phyloP scores from a whole-genome alignment of 176 grass and related monocot species.

The Zoysia japonica region DNA sequence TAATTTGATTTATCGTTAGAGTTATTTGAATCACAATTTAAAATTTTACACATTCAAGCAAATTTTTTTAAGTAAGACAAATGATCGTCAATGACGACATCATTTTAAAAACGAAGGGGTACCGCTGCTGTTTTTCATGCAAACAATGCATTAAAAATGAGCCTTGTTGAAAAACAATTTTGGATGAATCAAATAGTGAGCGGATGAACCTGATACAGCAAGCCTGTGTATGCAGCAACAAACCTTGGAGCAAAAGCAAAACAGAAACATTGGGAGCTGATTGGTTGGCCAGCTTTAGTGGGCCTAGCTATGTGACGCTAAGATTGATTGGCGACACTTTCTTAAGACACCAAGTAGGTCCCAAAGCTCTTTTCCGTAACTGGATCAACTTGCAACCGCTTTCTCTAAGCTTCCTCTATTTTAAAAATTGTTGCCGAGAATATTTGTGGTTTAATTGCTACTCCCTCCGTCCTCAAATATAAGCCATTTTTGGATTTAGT shows the following conservation, averaged over 20 bases:
- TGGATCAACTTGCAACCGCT: neutral
- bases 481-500: no score
- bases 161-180: neutral
- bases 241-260: constrained; percentile 30
- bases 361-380: neutral
- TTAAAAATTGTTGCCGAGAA: no score
- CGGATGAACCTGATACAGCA: neutral
- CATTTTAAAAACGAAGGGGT: neutral
- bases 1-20: no score
- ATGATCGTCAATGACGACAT: no score
- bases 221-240: neutral
- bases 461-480: no score
- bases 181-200: neutral
- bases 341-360: neutral
- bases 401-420: neutral
- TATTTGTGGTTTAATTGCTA: no score
- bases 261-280: constrained; percentile 2
- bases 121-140: neutral
- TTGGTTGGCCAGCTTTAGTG: constrained; percentile 33
- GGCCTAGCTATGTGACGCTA: neutral
- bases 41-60: no score
- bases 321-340: constrained; percentile 7
- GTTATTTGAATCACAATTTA: no score
- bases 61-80: no score
- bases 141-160: neutral